Evolutionary conservation across 2,329 filamentous ascomycete species (phyloP).

Genomic region (Keithomyces neogunnii): DNA sequence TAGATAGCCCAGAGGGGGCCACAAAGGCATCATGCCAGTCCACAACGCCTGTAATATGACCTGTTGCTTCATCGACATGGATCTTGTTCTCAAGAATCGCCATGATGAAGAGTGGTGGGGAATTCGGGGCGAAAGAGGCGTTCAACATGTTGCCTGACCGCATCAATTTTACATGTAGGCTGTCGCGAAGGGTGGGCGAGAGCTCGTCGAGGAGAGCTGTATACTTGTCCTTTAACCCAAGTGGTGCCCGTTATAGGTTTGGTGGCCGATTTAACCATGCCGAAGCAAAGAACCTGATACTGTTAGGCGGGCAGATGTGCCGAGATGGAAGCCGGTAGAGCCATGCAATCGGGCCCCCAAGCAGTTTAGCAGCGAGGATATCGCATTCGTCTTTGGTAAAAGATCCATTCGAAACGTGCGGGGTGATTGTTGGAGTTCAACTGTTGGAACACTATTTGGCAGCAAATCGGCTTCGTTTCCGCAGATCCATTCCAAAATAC

Average conservation of each 20-base stretch:
- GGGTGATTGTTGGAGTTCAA: too few relatives aligned
- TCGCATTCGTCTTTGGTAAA: constrained; percentile 7
- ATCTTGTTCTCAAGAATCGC: constrained; percentile 21
- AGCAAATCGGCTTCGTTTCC: constrained; percentile 7
- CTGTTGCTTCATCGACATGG: constrained; percentile 15
- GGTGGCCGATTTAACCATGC: constrained; percentile 9
- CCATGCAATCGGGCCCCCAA: constrained; percentile 5
- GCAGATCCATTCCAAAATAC: constrained; percentile 5
- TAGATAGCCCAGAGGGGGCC: constrained; percentile 18
- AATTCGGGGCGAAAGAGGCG: constrained; percentile 11
- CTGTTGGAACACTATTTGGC: too few relatives aligned
- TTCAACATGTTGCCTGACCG: constrained; percentile 8
- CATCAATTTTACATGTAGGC: constrained; percentile 8
- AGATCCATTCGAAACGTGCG: too few relatives aligned
- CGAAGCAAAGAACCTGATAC: constrained; percentile 12
- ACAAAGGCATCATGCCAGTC: constrained; percentile 19
- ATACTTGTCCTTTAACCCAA: constrained; percentile 8
- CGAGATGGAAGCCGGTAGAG: too few relatives aligned
- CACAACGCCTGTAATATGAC: constrained; percentile 18
- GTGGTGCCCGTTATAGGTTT: background rate
- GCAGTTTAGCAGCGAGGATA: constrained; percentile 5
- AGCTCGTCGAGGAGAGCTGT: constrained; percentile 7
- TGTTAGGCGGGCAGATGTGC: too few relatives aligned
- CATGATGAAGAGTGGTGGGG: constrained; percentile 17
- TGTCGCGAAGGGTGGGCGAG: constrained; percentile 7